Base-by-base conservation (phyloP, 2,329 filamentous ascomycete genomes). In the Aaosphaeria arxii region DNA sequence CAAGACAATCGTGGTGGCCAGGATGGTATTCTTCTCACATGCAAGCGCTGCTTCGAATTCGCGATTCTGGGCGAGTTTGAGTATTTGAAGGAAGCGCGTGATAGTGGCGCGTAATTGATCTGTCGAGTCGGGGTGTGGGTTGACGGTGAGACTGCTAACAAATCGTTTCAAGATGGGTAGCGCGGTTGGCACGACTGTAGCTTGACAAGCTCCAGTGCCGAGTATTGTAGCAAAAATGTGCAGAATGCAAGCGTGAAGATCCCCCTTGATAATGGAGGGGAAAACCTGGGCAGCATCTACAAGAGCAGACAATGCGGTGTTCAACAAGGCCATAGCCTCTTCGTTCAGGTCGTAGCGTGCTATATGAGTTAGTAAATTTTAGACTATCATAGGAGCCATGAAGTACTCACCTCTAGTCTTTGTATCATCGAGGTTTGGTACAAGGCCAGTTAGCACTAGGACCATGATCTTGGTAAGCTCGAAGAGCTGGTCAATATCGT, bases 401-500 rank as follows among this genome's bases (percentile, higher is more conserved):
- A 44, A 28, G 33, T 32, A 42, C 58, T 5, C 53, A 69, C 66
- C 63, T 52, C 66, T 64, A 3, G 63, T 58, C 40, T 69, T 70
- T 45, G 67, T 70, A 30, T 89, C 87, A 4, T 83, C 83, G 4
- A 95, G 76, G 51, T 92, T 95, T 4, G 95, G 94, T 24, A 99
- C 77, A 36, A 96, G 76, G 1, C 91, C 90, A 0, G 91, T 88
- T 30, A 99, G 78, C 1, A 97, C 92, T 6, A 99, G 78, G 11
- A 97, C 92, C 54, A 97, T 96, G 65, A 96, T 96, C 54, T 94
- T 84, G 0, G 94, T 99, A 42, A 99, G 78, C 71, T 99, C 94
- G 62, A 99, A 99, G 0, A 99, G 80, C 71, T 99, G 94, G 64
- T 99, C 94, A 53, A 99, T 96, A 64, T 99, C 94, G 63, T 99